Base-by-base conservation (phyloP, 805 yeast genomes). In the Groenewaldozyma tartarivorans region DNA sequence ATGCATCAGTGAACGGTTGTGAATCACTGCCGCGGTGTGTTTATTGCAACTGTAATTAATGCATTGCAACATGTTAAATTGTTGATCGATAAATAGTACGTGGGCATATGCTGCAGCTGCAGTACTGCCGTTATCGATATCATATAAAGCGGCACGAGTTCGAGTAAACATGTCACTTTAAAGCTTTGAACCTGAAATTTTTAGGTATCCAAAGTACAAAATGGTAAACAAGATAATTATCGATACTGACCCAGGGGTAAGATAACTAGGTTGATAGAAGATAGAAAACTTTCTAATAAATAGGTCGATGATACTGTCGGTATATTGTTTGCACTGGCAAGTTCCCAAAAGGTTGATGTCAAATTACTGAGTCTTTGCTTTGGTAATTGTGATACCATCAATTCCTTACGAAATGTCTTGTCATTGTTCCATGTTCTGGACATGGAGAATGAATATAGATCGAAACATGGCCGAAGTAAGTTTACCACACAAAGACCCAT, bases 181-280 rank as follows among this genome's bases (percentile, higher is more conserved):
- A n/a, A n/a, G n/a, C n/a, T n/a, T n/a, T n/a, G n/a, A n/a, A n/a
- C n/a, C n/a, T n/a, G n/a, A n/a, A n/a, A n/a, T n/a, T n/a, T n/a
- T n/a, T n/a, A n/a, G n/a, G n/a, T n/a, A n/a, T n/a, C n/a, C n/a
- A n/a, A n/a, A n/a, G n/a, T n/a, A n/a, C 29, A 24, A 24, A 13
- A 24, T 24, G 29, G 29, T 24, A 7, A 13, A 24, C 11, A 24
- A 24, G 13, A 24, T 64, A 16, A 61, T 64, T 24, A 49, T 64
- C 24, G 69, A 64, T 39, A 62, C 68, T 2, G 69, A 64, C 45
- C 69, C 69, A 19, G 69, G 69, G 2, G 64, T 54, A 48, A 13
- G 51, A 42, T n/a, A 5, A 21, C 3, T 21, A 3, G 36, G n/a
- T 18, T 17, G 15, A 9, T 21, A 11, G 16, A 36, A 20, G 19